Base-by-base conservation (phyloP, 305 asterid species). In the Rubia tinctorum region DNA sequence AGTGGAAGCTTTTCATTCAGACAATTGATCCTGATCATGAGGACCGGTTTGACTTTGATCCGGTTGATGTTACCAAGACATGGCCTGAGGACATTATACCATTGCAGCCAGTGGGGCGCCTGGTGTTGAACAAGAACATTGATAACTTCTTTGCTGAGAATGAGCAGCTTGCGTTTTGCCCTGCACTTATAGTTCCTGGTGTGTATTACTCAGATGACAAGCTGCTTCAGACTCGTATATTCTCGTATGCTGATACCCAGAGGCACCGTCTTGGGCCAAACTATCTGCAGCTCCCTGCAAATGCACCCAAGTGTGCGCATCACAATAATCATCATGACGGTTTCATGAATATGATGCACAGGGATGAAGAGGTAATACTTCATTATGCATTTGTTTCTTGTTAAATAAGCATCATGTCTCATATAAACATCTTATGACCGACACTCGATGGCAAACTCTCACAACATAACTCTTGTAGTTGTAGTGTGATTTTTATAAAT, bases 231-330 rank as follows among this genome's bases (percentile, higher is more conserved):
- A 77, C 88, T 76, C 85, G 97, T 25, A 78, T 90, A 68, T 91
- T 94, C 80, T 82, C 98, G 5, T 94, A 94, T 76, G 70, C 89
- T 40, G 98, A 94, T 73, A 91, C 97, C 66, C 97, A 94, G 89
- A 87, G 98, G 81, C 93, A 94, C 84, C 93, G 98, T 63, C 95
- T 94, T 55, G 98, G 98, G 51, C 98, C 98, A 8, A 94, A 94
- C 78, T 91, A 90, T 83, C 80, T 91, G 78, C 96, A 88, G 89
- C 95, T 94, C 64, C 98, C 98, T 17, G 97, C 34, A 27, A 94
- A 94, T 76, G 97, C 98, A 71, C 98, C 98, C 71, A 94, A 94
- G 82, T 80, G 85, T 72, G 85, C 92, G 56, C 96, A 94, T 81
- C 98, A 89, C 82, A 94, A 94, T 80, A 91, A 94, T 82, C 98